Percentiles rank a stretch among this genome's conserved stretches.
Conservation (phyloP, 805 yeast genomes). For the Kodamaea laetipori region DNA sequence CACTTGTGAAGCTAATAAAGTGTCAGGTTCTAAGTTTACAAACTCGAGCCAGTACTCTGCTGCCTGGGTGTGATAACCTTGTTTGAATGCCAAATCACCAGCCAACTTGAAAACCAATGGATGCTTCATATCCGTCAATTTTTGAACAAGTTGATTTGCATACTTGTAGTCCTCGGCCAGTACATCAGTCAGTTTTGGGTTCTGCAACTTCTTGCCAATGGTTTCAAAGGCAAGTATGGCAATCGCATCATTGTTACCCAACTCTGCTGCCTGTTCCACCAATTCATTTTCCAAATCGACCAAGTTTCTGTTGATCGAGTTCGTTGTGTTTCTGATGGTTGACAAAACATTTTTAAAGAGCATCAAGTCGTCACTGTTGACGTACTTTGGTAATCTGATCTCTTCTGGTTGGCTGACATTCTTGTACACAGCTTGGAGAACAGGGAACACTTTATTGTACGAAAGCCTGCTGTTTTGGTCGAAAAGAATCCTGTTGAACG, state of each 20-base stretch:
- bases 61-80: constrained; percentile 55
- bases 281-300: constrained; percentile 68
- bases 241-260: constrained; percentile 81
- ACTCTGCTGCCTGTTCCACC: constrained; percentile 81
- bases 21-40: constrained; percentile 55
- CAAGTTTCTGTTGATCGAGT: constrained; percentile 56
- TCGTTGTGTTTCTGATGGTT: constrained; percentile 60
- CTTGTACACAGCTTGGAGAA: constrained; percentile 53
- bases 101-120: constrained; percentile 76
- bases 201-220: constrained; percentile 29
- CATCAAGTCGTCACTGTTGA: constrained; percentile 62
- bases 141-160: constrained; percentile 62
- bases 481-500: constrained; percentile 60
- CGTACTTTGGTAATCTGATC: constrained; percentile 46
- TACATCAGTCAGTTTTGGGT: constrained; percentile 28
- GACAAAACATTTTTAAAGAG: constrained; percentile 66
- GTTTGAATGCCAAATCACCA: constrained; percentile 70
- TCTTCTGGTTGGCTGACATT: constrained; percentile 43
- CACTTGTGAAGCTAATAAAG: constrained; percentile 71
- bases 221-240: constrained; percentile 71
- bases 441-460: constrained; percentile 54
- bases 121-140: constrained; percentile 61
- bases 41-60: constrained; percentile 60
- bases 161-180: constrained; percentile 56
- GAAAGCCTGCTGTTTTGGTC: constrained; percentile 64